Percentiles rank a stretch among this genome's conserved stretches.
phyloP scores from a whole-genome alignment of 192 early-diverging fungal genomes.

The Coemansia aciculifera region DNA sequence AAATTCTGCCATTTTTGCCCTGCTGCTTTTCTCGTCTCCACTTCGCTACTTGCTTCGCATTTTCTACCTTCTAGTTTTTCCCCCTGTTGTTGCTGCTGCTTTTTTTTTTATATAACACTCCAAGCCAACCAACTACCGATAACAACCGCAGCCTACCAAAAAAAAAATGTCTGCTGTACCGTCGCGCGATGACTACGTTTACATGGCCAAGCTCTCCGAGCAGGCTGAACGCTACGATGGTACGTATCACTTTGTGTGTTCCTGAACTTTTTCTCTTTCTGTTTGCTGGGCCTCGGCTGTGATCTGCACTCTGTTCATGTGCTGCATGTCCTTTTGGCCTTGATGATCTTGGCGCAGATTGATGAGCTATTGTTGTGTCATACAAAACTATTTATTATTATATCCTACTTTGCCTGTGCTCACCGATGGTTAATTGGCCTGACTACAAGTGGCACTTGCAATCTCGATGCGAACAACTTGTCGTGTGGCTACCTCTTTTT shows the following conservation, averaged over 20 bases:
- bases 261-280: constrained; percentile 1
- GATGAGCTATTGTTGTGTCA: background rate
- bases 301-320: background rate
- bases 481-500: background rate
- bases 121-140: background rate
- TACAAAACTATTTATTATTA: background rate
- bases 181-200: constrained; percentile 78
- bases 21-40: background rate
- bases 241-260: constrained; percentile 50
- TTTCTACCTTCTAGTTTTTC: background rate
- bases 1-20: constrained; percentile 9
- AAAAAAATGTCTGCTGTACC: constrained; percentile 11
- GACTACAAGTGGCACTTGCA: background rate
- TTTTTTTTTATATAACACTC: constrained; percentile 4
- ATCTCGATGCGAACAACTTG: background rate
- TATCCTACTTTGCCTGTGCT: background rate
- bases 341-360: background rate
- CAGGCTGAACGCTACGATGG: constrained; percentile 99
- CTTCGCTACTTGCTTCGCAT: constrained; percentile 5
- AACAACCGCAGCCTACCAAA: background rate
- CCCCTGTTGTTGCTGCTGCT: background rate
- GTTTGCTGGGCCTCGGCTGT: background rate
- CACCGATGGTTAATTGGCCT: background rate
- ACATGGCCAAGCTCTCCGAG: constrained; percentile 99
- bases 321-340: background rate